Base-by-base conservation (phyloP, 2,329 filamentous ascomycete species). In the Diplodia seriata region DNA sequence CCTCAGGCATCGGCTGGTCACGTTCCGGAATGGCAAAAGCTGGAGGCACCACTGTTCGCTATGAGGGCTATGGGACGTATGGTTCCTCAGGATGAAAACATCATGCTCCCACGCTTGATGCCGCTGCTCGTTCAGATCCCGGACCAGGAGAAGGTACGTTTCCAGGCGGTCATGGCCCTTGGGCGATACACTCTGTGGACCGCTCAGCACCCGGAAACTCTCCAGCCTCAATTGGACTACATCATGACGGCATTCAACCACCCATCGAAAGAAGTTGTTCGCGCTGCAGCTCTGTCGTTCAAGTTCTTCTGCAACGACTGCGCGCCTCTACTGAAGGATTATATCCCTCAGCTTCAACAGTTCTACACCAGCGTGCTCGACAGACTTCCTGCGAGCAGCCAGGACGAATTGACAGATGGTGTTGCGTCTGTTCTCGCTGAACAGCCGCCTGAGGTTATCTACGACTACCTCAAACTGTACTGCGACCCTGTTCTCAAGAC, bases 121-220 rank as follows among this genome's bases (percentile, higher is more conserved):
- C 94, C 94, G 20, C 85, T 99, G 68, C 89, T 99, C 70, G 93
- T 97, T 12, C 92, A 96, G 76, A 97, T 99, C 69, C 95, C 95
- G 0, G 90, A 92, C 75, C 95, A 99, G 74, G 93, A 98, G 80
- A 99, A 98, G 82, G 87, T 99, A n/a, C 92, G 94, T 8, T 99
- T 99, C 80, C 94, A 97, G 70, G 94, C 94, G 6, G 97, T 98
- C 75, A 97, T 99, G 93, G 94, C 96, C 3, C 86, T 99, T 26
- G 95, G 93, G 47, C 88, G 95, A 70, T 99, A 99, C 77, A 99
- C 96, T 0, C 94, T 98, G 79, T 99, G 95, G 95, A 99, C 96
- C 0, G 89, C 95, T 5, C 89, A 93, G 57, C 95, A 99, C 75
- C 92, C 94, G 0, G 93, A 97, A 68, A 97, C 94, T 55, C 85